phyloP scores from a whole-genome alignment of 2,329 filamentous ascomycete species.

The Polytolypa hystricis region DNA sequence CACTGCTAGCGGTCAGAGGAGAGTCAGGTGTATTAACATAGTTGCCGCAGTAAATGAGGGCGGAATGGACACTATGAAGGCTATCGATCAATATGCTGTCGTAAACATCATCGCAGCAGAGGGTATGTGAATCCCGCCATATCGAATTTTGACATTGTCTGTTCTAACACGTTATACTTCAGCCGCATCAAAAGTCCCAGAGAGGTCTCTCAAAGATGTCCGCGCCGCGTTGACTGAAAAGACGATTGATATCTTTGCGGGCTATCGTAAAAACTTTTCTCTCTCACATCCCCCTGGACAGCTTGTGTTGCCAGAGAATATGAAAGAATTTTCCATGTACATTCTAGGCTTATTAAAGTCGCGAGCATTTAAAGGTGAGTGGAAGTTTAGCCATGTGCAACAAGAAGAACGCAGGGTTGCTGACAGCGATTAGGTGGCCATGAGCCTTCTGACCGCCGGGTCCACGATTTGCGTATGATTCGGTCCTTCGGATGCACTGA shows the following conservation, averaged over 20 bases:
- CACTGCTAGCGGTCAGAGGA: constrained; percentile 73
- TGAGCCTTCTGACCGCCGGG: constrained; percentile 79
- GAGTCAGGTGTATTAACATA: constrained; percentile 85
- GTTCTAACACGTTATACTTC: constrained; percentile 14
- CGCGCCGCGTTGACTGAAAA: constrained; percentile 75
- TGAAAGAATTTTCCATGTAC: constrained; percentile 97
- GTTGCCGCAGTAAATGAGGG: constrained; percentile 86
- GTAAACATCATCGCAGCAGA: constrained; percentile 84
- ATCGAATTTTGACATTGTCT: constrained; percentile 1
- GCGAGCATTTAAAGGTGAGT: constrained; percentile 68
- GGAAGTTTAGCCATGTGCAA: neutral
- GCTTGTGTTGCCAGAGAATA: constrained; percentile 84
- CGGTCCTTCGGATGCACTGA: constrained; percentile 78
- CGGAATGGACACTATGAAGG: constrained; percentile 74
- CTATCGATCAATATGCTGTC: constrained; percentile 91
- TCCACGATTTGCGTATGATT: constrained; percentile 85
- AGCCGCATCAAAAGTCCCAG: constrained; percentile 71
- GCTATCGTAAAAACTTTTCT: constrained; percentile 86
- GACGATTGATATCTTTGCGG: constrained; percentile 81
- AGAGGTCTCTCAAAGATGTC: constrained; percentile 73
- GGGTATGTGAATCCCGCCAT: constrained; percentile 23
- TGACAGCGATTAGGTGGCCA: constrained; percentile 49
- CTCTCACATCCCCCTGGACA: constrained; percentile 80
- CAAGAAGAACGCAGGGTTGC: neutral
- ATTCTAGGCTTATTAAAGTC: constrained; percentile 82